Base-by-base conservation (phyloP, 805 yeast genomes). In the Lipomyces orientalis region DNA sequence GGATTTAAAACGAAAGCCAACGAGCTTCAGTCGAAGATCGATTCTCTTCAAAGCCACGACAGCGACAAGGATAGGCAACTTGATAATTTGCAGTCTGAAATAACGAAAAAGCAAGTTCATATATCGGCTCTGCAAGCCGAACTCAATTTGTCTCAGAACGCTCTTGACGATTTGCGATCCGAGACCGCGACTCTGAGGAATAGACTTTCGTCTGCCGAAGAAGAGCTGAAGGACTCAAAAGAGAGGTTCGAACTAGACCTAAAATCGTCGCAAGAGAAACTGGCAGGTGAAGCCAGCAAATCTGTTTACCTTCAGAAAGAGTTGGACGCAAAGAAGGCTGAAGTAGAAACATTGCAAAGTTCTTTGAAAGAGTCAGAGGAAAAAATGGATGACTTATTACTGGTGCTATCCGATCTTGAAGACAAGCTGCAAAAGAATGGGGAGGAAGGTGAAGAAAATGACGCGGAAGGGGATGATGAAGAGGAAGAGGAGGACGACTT, bases 401-500 rank as follows among this genome's bases (percentile, higher is more conserved):
- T 91, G 31, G 79, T 93, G 22, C 86, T 93, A 76, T 85, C 90
- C 22, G 97, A 91, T 58, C 79, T 91, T 72, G 97, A 92, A 67
- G 92, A 89, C 60, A 86, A 84, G 70, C 86, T 86, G 65, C 80
- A 82, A 37, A 81, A 81, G 14, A 69, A 67, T 25, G 71, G 64
- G 12, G 71, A 54, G 9, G 64, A 64, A 2, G 67, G 57, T 2
- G 73, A 64, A 9, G 70, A 67, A 37, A 49, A 34, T 16, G 63
- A 60, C 16, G 64, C 56, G 29, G 59, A 59, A 3, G 66, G 54
- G 4, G 65, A 52, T n/a, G 70, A 66, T 8, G 64, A 66, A 6
- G 69, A 63, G 16, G 64, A 46, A n/a, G 62, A 49, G 9, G 61
- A 49, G 10, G 65, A 43, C 22, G 51, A 58, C 29, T 34, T 12